phyloP scores from a whole-genome alignment of 2,329 filamentous ascomycete genomes.

The Xylariaceae sp. region DNA sequence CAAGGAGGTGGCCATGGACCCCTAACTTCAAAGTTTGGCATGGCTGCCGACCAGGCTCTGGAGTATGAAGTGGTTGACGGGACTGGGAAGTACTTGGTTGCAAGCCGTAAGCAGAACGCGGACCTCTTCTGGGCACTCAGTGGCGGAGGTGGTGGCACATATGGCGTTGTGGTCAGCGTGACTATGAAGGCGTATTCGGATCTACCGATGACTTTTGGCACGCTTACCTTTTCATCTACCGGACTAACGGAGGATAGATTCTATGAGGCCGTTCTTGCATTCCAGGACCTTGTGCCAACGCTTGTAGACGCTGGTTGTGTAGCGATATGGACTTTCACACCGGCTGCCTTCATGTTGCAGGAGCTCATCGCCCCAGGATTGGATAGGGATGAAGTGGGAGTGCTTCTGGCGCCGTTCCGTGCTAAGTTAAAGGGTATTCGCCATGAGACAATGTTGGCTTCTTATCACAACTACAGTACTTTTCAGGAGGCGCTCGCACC shows the following conservation, averaged over 20 bases:
- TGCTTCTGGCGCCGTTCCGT: slow-evolving; percentile 4
- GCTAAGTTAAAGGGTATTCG: slow-evolving; percentile 2
- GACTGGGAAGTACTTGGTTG: slow-evolving; percentile 50
- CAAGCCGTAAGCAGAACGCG: slow-evolving; percentile 48
- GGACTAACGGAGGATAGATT: slow-evolving; percentile 1
- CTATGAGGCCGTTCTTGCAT: neutral
- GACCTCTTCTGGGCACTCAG: slow-evolving; percentile 66
- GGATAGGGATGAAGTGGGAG: neutral
- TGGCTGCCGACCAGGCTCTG: slow-evolving; percentile 61
- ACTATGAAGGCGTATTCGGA: slow-evolving; percentile 55
- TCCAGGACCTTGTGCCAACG: slow-evolving; percentile 12
- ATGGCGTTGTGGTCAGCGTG: slow-evolving; percentile 58
- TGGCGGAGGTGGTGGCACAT: slow-evolving; percentile 62
- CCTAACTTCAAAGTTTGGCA: slow-evolving; percentile 54
- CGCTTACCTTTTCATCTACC: slow-evolving; percentile 44
- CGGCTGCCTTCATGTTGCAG: slow-evolving; percentile 15
- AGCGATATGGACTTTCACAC: slow-evolving; percentile 26
- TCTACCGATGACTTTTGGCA: slow-evolving; percentile 45
- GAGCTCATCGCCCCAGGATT: slow-evolving; percentile 5
- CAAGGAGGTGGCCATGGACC: slow-evolving; percentile 62
- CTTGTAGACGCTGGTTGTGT: slow-evolving; percentile 31
- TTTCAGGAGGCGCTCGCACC: slow-evolving; percentile 8
- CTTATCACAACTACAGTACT: slow-evolving; percentile 5
- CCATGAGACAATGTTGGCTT: slow-evolving; percentile 2
- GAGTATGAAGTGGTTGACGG: slow-evolving; percentile 58